Evolutionary conservation across 1,139 yeast genomes (phyloP).

Genomic region (Suhomyces terraborum): DNA sequence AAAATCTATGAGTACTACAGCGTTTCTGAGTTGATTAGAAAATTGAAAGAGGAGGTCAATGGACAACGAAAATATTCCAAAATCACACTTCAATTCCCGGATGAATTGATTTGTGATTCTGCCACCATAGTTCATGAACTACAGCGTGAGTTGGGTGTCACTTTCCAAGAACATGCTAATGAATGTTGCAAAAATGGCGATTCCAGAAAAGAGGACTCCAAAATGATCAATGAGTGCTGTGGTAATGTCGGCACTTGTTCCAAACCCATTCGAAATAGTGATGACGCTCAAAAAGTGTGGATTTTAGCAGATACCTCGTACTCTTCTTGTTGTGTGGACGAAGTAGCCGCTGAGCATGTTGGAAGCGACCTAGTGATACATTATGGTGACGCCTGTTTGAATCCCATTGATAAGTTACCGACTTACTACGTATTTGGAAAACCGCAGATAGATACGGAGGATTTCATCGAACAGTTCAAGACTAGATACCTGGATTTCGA

Average conservation of each 20-base stretch:
- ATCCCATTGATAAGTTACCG: constrained; percentile 69
- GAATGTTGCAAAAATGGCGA: neutral
- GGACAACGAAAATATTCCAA: constrained; percentile 37
- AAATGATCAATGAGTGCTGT: constrained; percentile 1
- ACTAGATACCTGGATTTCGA: constrained; percentile 28
- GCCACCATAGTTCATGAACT: constrained; percentile 61
- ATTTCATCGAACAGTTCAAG: constrained; percentile 38
- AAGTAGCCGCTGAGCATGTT: constrained; percentile 95
- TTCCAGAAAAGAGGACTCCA: neutral
- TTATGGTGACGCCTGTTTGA: constrained; percentile 93
- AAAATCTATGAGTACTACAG: constrained; percentile 53
- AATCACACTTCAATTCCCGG: constrained; percentile 91
- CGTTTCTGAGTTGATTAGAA: constrained; percentile 45
- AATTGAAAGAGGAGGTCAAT: constrained; percentile 32
- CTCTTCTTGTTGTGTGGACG: constrained; percentile 94
- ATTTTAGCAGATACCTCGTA: constrained; percentile 93
- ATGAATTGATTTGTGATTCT: constrained; percentile 73
- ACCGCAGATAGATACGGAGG: constrained; percentile 50
- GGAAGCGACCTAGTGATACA: constrained; percentile 83
- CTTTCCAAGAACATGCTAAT: neutral
- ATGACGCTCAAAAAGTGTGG: constrained; percentile 50
- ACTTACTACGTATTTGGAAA: constrained; percentile 78
- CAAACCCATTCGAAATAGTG: neutral
- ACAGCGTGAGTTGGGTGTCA: constrained; percentile 32
- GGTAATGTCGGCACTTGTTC: neutral